Base-by-base conservation (phyloP, 2,329 filamentous ascomycete genomes). In the Xylaria sp. region DNA sequence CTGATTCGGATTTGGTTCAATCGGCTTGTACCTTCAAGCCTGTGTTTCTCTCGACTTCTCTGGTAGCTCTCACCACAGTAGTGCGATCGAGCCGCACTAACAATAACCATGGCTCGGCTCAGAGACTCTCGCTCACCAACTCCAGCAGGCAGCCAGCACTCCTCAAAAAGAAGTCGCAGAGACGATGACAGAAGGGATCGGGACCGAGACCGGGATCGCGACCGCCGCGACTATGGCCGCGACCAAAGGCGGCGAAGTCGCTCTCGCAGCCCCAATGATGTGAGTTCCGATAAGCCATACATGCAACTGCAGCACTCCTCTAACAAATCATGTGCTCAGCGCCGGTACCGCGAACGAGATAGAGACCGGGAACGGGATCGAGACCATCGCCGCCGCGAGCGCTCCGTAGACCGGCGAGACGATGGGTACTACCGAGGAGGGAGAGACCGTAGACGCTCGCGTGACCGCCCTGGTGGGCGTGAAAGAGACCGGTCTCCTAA, bases 81-180 rank as follows among this genome's bases (percentile, higher is more conserved):
- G 76, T 79, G 77, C 76, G 73, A 76, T 75, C 76, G 77, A 79
- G 78, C 77, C 76, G 76, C 74, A 79, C 76, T 76, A 76, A 73
- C 67, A 74, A 75, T 74, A 73, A 78, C 71, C 68, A 89, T 89
- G 87, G 87, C 86, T 88, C 87, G 87, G 83, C 87, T 84, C 83
- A 88, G 85, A 87, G 87, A 88, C 85, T 88, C 87, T 84, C 87
- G 92, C 92, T 95, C 92, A 94, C 93, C 92, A 92, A 94, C 91
- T 90, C 92, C 92, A 91, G 90, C 91, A 94, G 92, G 92, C 89
- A 94, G 92, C 87, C 90, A 92, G 80, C 87, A 88, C 82, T 90
- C 89, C 82, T 89, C 90, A 79, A 90, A 89, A 84, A 91, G 89
- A 84, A 88, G 83, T 78, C 87, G 86, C 76, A 87, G 89, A 82